These are phyloP conservation scores for Suillus placidus DNA, from an alignment of 768 basidiomycete genomes.

Conservation along the genomic window DNA sequence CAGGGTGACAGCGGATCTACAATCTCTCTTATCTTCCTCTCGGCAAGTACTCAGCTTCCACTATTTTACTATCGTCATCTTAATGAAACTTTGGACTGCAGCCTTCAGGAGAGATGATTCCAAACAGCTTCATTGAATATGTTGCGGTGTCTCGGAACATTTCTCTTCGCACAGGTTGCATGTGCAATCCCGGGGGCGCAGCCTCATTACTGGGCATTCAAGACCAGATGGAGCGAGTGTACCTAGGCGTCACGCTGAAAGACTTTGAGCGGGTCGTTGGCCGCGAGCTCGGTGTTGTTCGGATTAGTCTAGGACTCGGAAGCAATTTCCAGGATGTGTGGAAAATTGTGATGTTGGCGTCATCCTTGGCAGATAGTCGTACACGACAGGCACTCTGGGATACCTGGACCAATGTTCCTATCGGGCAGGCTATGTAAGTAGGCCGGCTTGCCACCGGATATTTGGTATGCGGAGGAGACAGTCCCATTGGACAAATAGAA, in stretches of 20 bases:
- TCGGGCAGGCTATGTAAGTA: conserved; percentile 38
- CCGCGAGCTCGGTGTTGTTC: conserved; percentile 71
- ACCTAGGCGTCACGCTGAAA: conserved; percentile 57
- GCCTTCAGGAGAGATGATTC: conserved; percentile 67
- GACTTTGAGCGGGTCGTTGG: conserved; percentile 66
- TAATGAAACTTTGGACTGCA: conserved; percentile 29
- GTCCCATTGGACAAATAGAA: neutral
- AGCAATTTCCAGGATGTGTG: conserved; percentile 78
- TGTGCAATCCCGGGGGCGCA: conserved; percentile 87
- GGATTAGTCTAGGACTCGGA: conserved; percentile 78
- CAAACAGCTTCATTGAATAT: conserved; percentile 75
- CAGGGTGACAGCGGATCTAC: conserved; percentile 68
- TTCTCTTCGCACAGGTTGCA: conserved; percentile 81
- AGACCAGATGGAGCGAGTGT: conserved; percentile 63
- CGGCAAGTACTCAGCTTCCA: conserved; percentile 44
- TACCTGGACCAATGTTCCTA: conserved; percentile 34
- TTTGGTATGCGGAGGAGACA: neutral
- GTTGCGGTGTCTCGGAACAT: conserved; percentile 65
- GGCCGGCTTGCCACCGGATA: neutral
- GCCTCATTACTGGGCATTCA: conserved; percentile 70
- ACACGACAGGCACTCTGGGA: conserved; percentile 45
- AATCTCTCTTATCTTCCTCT: conserved; percentile 63
- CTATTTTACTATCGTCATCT: neutral
- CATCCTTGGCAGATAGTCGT: conserved; percentile 45
- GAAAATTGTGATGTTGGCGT: conserved; percentile 54